These are phyloP conservation scores for Kwoniella dendrophila DNA, from an alignment of 768 basidiomycete genomes.

Conservation along the genomic window DNA sequence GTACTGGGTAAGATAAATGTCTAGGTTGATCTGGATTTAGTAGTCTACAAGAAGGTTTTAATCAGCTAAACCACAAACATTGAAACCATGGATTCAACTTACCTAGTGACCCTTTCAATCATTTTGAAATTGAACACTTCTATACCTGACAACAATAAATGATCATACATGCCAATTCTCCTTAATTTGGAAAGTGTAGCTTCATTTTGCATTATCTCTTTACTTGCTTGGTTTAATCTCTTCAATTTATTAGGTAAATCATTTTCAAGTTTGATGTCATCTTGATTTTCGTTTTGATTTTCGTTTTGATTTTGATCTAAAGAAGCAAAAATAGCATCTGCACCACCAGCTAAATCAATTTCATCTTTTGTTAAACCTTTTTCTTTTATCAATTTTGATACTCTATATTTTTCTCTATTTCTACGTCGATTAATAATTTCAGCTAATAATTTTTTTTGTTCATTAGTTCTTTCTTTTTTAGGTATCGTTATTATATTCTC, in stretches of 20 bases:
- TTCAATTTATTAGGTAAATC: neutral
- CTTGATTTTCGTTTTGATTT: neutral
- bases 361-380: constrained; percentile 32
- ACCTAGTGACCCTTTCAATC: constrained; percentile 11
- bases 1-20: constrained; percentile 13
- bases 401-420: constrained; percentile 26
- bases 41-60: constrained; percentile 2
- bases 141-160: constrained; percentile 12
- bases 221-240: neutral
- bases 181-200: neutral
- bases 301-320: no score
- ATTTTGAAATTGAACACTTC: constrained; percentile 23
- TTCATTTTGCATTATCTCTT: no score
- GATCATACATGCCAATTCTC: constrained; percentile 15
- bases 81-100: neutral
- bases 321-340: constrained; percentile 29
- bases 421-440: constrained; percentile 17
- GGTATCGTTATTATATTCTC: constrained; percentile 7
- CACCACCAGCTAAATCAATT: constrained; percentile 31
- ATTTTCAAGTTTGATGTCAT: neutral
- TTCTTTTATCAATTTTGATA: constrained; percentile 22
- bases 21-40: neutral
- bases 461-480: constrained; percentile 5
- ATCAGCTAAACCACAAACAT: neutral
- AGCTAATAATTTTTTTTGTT: constrained; percentile 9